phyloP scores from a whole-genome alignment of 176 grass and related monocot genomes.

The Cocos nucifera region DNA sequence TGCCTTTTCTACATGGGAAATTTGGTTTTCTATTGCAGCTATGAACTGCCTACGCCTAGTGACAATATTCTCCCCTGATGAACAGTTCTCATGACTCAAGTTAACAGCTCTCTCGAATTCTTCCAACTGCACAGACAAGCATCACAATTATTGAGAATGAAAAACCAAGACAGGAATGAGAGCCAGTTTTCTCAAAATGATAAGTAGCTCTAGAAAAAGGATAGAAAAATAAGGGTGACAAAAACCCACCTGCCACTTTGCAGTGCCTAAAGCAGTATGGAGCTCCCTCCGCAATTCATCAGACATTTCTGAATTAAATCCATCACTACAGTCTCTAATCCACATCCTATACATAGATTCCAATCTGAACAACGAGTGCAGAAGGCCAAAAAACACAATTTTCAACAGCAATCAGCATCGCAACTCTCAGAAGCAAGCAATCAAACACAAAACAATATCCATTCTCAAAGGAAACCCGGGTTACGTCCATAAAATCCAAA shows the following conservation, averaged over 20 bases:
- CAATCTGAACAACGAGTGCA: constrained; percentile 38
- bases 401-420: too few species aligned
- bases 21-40: constrained; percentile 54
- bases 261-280: constrained; percentile 64
- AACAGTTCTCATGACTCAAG: constrained; percentile 40
- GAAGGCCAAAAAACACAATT: too few species aligned
- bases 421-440: background rate
- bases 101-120: constrained; percentile 71
- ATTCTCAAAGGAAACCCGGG: too few species aligned
- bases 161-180: constrained; percentile 7
- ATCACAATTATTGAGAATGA: background rate
- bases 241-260: constrained; percentile 82
- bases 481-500: too few species aligned
- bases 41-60: constrained; percentile 60
- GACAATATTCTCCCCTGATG: constrained; percentile 47
- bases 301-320: constrained; percentile 31
- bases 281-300: constrained; percentile 58
- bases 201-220: too few species aligned
- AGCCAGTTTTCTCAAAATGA: too few species aligned
- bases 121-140: constrained; percentile 43
- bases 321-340: constrained; percentile 30
- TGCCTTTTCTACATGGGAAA: constrained; percentile 39
- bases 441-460: constrained; percentile 1
- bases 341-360: constrained; percentile 77
- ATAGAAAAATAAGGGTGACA: background rate